phyloP scores from a whole-genome alignment of 2,329 filamentous ascomycete species.

The Zalaria sp. region DNA sequence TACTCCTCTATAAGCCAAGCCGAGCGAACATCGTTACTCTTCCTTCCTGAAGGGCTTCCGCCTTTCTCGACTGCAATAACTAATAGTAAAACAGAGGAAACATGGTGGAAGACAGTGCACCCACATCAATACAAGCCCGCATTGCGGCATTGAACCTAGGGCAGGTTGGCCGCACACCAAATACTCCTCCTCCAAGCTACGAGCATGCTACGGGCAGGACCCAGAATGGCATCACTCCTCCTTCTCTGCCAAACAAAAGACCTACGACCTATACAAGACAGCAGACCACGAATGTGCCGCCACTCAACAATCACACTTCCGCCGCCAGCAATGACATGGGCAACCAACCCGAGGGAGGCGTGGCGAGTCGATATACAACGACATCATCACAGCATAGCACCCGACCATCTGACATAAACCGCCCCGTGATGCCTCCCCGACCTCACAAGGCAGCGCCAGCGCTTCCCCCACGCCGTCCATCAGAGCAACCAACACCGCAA shows the following conservation, averaged over 20 bases:
- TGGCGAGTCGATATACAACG: conserved; percentile 21
- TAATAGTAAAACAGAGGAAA: conserved; percentile 1
- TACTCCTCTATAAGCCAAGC: too few relatives aligned
- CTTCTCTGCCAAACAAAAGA: conserved; percentile 5
- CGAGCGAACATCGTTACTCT: too few relatives aligned
- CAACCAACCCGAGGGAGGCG: conserved; percentile 22
- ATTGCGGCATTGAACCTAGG: conserved; percentile 34
- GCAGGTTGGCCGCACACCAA: conserved; percentile 25
- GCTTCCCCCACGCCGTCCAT: conserved; percentile 29
- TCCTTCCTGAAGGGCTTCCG: too few relatives aligned
- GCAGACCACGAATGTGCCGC: conserved; percentile 9
- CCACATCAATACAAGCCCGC: conserved; percentile 27
- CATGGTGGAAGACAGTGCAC: conserved; percentile 7
- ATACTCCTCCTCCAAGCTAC: conserved; percentile 19
- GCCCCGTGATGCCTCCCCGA: conserved; percentile 36
- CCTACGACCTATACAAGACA: conserved; percentile 2
- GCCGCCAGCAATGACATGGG: conserved; percentile 13
- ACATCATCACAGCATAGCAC: too few relatives aligned
- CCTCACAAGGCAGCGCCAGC: conserved; percentile 17
- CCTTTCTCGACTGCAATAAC: neutral
- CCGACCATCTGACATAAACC: conserved; percentile 24
- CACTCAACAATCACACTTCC: conserved; percentile 1
- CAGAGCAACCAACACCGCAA: conserved; percentile 18
- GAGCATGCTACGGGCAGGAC: conserved; percentile 13
- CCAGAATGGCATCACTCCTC: conserved; percentile 3